Conservation (phyloP, 192 early-diverging fungal species). For the Entrophospora sp. region DNA sequence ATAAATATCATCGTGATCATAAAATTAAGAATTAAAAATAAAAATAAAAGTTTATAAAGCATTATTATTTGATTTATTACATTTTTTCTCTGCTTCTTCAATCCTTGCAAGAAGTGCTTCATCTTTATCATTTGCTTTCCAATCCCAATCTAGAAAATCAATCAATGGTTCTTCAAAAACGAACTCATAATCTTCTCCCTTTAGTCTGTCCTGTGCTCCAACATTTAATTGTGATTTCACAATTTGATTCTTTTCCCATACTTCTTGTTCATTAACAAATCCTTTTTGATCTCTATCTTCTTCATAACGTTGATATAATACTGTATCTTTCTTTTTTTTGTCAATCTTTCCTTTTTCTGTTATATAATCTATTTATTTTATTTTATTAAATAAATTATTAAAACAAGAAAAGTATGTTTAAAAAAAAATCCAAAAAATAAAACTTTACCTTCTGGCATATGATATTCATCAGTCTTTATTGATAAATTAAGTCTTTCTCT, state of each 20-base stretch:
- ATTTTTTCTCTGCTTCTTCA: constrained; percentile 62
- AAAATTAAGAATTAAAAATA: not conserved
- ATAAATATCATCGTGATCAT: not conserved
- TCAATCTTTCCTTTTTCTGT: constrained; percentile 98
- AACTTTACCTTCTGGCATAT: constrained; percentile 59
- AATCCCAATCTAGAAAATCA: constrained; percentile 71
- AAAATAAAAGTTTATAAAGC: constrained; percentile 14
- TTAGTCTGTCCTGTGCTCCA: constrained; percentile 43
- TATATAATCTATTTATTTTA: constrained; percentile 68
- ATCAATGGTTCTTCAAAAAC: constrained; percentile 90
- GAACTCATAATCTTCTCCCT: constrained; percentile 73
- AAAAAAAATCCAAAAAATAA: not conserved
- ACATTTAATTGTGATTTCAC: constrained; percentile 45
- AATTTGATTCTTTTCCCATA: constrained; percentile 87
- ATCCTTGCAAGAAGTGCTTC: constrained; percentile 45
- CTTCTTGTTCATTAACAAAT: constrained; percentile 80
- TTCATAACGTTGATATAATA: constrained; percentile 83
- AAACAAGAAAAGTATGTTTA: not conserved
- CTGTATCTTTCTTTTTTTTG: constrained; percentile 83
- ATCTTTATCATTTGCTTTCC: constrained; percentile 40
- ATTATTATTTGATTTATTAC: no score
- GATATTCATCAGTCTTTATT: constrained; percentile 75
- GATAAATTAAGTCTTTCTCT: constrained; percentile 74
- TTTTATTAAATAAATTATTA: constrained; percentile 26
- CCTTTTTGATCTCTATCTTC: constrained; percentile 55